Base-by-base conservation (phyloP, 2,329 filamentous ascomycete species). In the Clarireedia sp. region DNA sequence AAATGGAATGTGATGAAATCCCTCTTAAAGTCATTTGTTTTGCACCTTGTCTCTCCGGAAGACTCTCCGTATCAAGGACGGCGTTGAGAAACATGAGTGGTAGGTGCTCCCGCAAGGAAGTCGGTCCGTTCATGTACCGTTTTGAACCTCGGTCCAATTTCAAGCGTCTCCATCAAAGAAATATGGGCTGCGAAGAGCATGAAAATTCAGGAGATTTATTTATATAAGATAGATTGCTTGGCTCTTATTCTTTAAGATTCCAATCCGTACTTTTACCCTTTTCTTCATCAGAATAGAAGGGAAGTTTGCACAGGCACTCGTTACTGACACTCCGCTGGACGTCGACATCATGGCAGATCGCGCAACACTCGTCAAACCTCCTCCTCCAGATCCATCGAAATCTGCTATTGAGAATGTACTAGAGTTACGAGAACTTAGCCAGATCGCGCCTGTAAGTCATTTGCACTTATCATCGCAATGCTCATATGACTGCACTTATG, bases 331-430 rank as follows among this genome's bases (percentile, higher is more conserved):
- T 6, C 2, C 21, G 29, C 21, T 8, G 24, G 21, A 16, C 37
- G 21, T 33, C 51, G 16, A 43, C 14, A 50, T n/a, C 5, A 55
- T 69, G 68, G 54, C 62, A 26, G 62, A 68, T 33, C 68, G 68
- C 47, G 63, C 74, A 29, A 90, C 87, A 0, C 78, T 95, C 54
- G 82, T 96, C 61, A 81, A 83, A 66, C 86, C 89, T 50, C 90
- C 89, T 60, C 83, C 86, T 51, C 72, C 83, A 33, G 85, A 95
- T 68, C 74, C 81, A 46, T 78, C 79, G 67, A 88, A 89, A 71
- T 85, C 90, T 24, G 78, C 83, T 14, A 95, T 97, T 60, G 92
- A 97, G 74, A 92, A 95, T 72, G 85, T 89, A 48, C 80, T 96
- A 54, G 90, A 96, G 66, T 77, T 96, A 64, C 94, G 87, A 3